A percentile compares a stretch with the other conserved stretches of the same genome.
Conservation (phyloP, 148 eudicot species). For the Silene conica region DNA sequence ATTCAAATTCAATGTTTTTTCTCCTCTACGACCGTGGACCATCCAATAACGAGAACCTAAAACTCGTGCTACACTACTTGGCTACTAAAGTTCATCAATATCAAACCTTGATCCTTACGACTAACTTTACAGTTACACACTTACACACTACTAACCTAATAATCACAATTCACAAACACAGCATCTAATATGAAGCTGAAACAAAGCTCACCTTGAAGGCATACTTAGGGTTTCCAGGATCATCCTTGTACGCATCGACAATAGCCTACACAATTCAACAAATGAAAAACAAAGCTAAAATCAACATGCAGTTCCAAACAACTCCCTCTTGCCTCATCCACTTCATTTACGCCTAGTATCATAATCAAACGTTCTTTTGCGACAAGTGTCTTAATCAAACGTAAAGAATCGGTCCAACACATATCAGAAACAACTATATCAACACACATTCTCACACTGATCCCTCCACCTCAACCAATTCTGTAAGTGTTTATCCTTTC, state of each 20-base stretch:
- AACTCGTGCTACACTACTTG: background rate
- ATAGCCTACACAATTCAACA: conserved; percentile 49
- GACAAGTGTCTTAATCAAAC: background rate
- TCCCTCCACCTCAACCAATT: no score
- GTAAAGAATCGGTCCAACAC: background rate
- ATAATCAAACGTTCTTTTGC: no score
- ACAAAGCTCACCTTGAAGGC: conserved; percentile 69
- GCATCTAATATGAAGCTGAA: no score
- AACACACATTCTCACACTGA: no score
- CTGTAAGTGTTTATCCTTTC: no score
- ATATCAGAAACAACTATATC: background rate
- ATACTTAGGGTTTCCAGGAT: conserved; percentile 73
- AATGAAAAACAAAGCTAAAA: conserved; percentile 7
- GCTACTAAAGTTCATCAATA: background rate
- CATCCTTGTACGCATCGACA: conserved; percentile 93
- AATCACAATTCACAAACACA: background rate
- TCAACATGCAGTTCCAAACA: conserved; percentile 26
- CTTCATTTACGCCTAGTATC: no score
- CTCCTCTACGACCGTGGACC: no score
- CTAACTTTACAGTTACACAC: background rate
- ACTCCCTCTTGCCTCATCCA: background rate
- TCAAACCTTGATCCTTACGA: background rate
- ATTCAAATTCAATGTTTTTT: background rate
- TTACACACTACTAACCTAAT: background rate
- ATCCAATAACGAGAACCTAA: background rate